These are phyloP conservation scores for Xanthoconium separans DNA, from an alignment of 1,284 basidiomycete species.

Conservation along the genomic window DNA sequence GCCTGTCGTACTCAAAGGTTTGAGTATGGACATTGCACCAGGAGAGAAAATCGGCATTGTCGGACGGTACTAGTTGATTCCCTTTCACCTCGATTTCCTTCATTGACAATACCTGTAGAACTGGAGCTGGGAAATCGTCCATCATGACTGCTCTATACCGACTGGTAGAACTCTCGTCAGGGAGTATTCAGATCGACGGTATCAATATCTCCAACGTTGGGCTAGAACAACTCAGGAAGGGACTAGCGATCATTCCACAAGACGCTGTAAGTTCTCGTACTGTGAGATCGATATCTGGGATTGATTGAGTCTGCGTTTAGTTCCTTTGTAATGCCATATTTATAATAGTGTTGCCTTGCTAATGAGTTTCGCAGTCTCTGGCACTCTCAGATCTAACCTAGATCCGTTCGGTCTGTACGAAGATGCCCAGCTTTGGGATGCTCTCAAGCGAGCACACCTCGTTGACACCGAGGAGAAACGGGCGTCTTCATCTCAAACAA, in stretches of 20 bases:
- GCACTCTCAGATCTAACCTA: slow-evolving; percentile 79
- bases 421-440: slow-evolving; percentile 80
- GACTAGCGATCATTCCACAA: slow-evolving; percentile 88
- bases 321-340: slow-evolving; percentile 18
- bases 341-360: background rate
- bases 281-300: background rate
- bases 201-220: slow-evolving; percentile 70
- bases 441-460: slow-evolving; percentile 76
- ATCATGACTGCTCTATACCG: slow-evolving; percentile 59
- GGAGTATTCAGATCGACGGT: slow-evolving; percentile 65
- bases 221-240: slow-evolving; percentile 60
- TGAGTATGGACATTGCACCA: slow-evolving; percentile 62
- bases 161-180: slow-evolving; percentile 63
- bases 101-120: slow-evolving; percentile 39
- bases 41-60: slow-evolving; percentile 93
- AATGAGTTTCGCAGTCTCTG: slow-evolving; percentile 52
- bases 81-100: background rate
- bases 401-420: slow-evolving; percentile 77
- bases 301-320: slow-evolving; percentile 7
- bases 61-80: slow-evolving; percentile 45
- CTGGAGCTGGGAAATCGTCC: slow-evolving; percentile 77
- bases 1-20: slow-evolving; percentile 64
- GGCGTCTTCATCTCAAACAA: background rate
- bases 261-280: slow-evolving; percentile 62
- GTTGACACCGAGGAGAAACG: slow-evolving; percentile 46